Percentiles rank a stretch among this genome's conserved stretches.
phyloP scores from a whole-genome alignment of 257 asterid species.

The Henckelia pumila region DNA sequence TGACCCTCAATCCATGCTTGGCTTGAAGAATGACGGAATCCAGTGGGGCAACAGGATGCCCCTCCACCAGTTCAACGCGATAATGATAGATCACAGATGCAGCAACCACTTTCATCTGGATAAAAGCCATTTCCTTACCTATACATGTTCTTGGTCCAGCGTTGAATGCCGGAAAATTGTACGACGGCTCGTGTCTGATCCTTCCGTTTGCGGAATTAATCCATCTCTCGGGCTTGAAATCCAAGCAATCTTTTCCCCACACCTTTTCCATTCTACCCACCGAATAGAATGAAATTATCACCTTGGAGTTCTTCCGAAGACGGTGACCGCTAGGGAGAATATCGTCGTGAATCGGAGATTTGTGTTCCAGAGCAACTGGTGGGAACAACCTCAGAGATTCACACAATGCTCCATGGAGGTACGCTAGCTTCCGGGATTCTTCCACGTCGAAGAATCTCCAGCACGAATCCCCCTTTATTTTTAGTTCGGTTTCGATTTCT shows the following conservation, averaged over 20 bases:
- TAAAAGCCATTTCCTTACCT: conserved; percentile 45
- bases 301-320: conserved; percentile 14
- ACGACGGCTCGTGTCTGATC: conserved; percentile 37
- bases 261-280: conserved; percentile 41
- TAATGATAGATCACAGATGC: conserved; percentile 32
- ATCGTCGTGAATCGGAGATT: conserved; percentile 26
- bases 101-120: conserved; percentile 46
- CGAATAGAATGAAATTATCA: conserved; percentile 34
- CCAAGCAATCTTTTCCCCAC: conserved; percentile 47
- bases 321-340: conserved; percentile 40
- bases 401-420: conserved; percentile 46
- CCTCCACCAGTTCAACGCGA: conserved; percentile 26
- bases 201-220: conserved; percentile 14
- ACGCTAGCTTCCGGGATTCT: conserved; percentile 33
- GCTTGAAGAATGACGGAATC: conserved; percentile 27
- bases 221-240: conserved; percentile 51
- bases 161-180: conserved; percentile 45
- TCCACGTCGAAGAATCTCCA: conserved; percentile 22
- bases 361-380: conserved; percentile 40
- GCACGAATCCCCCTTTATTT: not conserved
- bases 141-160: conserved; percentile 44
- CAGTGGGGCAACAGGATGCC: conserved; percentile 22
- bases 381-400: conserved; percentile 46
- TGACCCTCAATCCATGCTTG: conserved; percentile 32
- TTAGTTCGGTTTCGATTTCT: conserved; percentile 23